A percentile compares a stretch with the other conserved stretches of the same genome.
phyloP scores from a whole-genome alignment of 2,329 filamentous ascomycete genomes.

The Macrophomina tecta region DNA sequence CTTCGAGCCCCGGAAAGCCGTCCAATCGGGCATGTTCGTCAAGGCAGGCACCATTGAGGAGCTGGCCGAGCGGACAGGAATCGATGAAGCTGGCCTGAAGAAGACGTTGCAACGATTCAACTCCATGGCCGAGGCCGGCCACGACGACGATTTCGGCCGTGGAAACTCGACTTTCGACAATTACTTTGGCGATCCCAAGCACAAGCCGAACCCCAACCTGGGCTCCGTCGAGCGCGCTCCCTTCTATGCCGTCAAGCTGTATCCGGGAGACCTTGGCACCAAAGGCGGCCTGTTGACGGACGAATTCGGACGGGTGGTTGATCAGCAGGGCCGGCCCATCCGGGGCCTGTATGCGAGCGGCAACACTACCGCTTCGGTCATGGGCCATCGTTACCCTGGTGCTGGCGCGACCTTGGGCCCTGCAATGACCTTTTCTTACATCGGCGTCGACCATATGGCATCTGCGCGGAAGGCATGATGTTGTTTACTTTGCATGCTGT shows the following conservation, averaged over 20 bases:
- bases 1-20: constrained; percentile 31
- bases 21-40: constrained; percentile 35
- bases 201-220: constrained; percentile 41
- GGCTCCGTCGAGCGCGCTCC: constrained; percentile 37
- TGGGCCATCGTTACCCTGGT: constrained; percentile 44
- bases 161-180: constrained; percentile 41
- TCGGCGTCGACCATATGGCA: constrained; percentile 29
- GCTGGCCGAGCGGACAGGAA: constrained; percentile 36
- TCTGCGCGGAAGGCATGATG: neutral
- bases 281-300: constrained; percentile 48
- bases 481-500: too few relatives aligned
- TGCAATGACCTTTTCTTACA: constrained; percentile 44
- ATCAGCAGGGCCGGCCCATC: constrained; percentile 33
- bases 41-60: constrained; percentile 36
- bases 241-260: constrained; percentile 45
- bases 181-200: constrained; percentile 42
- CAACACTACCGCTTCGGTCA: constrained; percentile 43
- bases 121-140: constrained; percentile 36
- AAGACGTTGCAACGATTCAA: constrained; percentile 41
- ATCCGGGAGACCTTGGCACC: constrained; percentile 48
- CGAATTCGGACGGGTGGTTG: constrained; percentile 38
- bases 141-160: constrained; percentile 44
- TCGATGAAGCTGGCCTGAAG: constrained; percentile 33
- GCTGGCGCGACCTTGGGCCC: constrained; percentile 46
- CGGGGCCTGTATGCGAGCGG: constrained; percentile 45